Conservation (phyloP, 202 grass and related monocot genomes). For the Schoenoplectus triqueter region DNA sequence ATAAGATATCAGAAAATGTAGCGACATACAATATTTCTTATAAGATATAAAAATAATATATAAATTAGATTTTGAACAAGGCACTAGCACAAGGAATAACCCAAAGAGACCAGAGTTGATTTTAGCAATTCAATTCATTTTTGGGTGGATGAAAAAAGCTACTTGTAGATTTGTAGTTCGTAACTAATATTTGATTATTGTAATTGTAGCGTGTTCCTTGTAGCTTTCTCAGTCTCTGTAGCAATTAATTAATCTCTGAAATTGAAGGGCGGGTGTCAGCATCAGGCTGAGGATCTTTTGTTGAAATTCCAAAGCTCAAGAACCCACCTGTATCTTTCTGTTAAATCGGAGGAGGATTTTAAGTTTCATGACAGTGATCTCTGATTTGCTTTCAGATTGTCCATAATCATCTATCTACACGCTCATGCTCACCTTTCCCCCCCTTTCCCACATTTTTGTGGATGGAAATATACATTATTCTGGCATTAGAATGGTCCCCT, state of each 20-base stretch:
- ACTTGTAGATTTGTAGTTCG: not conserved
- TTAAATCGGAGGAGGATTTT: not conserved
- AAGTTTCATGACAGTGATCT: conserved; percentile 3
- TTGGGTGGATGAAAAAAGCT: not conserved
- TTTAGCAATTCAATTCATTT: not conserved
- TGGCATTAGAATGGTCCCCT: not conserved
- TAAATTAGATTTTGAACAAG: not conserved
- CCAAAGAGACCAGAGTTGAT: not conserved
- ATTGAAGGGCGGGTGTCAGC: not conserved
- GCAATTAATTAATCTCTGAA: not conserved
- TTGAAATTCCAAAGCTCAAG: not conserved
- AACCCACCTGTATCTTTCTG: too few species aligned
- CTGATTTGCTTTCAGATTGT: not conserved
- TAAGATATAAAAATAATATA: not conserved
- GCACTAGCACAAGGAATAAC: not conserved
- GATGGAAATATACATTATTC: not conserved
- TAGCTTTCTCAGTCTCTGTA: not conserved
- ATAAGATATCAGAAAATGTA: not conserved
- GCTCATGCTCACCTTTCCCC: not conserved
- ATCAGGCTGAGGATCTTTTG: not conserved
- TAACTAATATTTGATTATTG: not conserved
- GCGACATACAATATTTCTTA: not conserved
- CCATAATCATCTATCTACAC: not conserved
- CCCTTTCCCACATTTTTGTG: not conserved
- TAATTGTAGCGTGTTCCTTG: not conserved